Base-by-base conservation (phyloP, 2,329 filamentous ascomycete genomes). In the Raffaelea ambrosiae region DNA sequence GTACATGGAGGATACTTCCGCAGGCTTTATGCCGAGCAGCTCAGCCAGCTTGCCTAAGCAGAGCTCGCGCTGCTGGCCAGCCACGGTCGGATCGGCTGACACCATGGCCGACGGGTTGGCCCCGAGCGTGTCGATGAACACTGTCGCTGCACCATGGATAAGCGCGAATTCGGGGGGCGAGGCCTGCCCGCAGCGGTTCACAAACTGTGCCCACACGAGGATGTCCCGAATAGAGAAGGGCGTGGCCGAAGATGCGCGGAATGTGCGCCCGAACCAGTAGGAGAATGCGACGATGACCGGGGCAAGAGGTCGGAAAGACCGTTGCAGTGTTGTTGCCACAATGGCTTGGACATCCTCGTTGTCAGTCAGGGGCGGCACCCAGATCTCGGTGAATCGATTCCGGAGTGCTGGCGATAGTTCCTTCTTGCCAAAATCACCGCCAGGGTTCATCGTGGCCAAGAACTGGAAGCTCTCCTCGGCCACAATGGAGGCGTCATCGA, bases 331-430 rank as follows among this genome's bases (percentile, higher is more conserved):
- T 13, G 83, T 80, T 45, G 75, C 71, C 16, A 97, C 81, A 55
- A 99, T 98, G 40, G 94, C 85, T 19, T 89, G 68, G 31, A 97
- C 83, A 61, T 99, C 94, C 26, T 89, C 83, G 45, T 81, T 77
- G 51, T 91, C 86, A 1, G 88, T 89, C 50, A 97, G 70, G 1
- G 90, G 79, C 1, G 93, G 89, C 1, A 97, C 93, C 93, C 93
- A 98, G 9, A 99, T 96, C 65, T 99, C 93, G 0, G 93, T 99
- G 63, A 99, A 95, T 51, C 93, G 86, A 62, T 99, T 98, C 41
- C 93, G 79, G 51, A 99, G 70, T 14, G 93, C 94, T 3, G 93
- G 93, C 1, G 93, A 98, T 13, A 99, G 76, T 63, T 99, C 93
- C 57, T 91, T 88, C 69, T 99, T 99, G 54, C 93, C 93, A 63